Evolutionary conservation across 495 filamentous ascomycete species (phyloP).

Genomic region (Antarctomyces pellizariae): DNA sequence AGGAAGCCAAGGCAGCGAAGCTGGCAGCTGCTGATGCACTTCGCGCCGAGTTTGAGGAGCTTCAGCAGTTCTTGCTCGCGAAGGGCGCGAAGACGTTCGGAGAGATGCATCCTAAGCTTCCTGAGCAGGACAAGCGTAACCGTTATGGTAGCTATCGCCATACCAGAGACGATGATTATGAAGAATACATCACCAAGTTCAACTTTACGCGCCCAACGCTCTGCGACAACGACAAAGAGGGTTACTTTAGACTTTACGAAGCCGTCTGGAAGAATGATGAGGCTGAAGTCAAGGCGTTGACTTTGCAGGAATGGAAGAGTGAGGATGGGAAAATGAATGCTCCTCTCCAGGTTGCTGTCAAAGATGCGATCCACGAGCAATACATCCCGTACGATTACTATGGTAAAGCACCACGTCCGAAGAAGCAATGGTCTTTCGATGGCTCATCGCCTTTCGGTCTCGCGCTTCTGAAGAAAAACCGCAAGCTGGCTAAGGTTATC

Average conservation of each 20-base stretch:
- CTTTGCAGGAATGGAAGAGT: conserved; percentile 19
- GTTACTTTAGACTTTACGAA: conserved; percentile 38
- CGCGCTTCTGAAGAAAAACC: conserved; percentile 36
- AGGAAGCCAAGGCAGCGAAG: conserved; percentile 24
- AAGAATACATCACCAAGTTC: conserved; percentile 23
- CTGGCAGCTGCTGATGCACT: conserved; percentile 22
- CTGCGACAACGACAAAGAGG: conserved; percentile 24
- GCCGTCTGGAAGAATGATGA: conserved; percentile 46
- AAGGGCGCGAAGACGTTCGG: conserved; percentile 38
- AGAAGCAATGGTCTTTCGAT: too few relatives aligned
- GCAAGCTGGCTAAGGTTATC: conserved; percentile 33
- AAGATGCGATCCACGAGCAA: conserved; percentile 18
- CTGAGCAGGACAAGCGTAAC: conserved; percentile 4
- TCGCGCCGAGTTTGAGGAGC: conserved; percentile 23
- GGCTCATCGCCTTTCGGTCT: conserved; percentile 34
- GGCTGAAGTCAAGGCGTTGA: conserved; percentile 27
- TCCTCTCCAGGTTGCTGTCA: conserved; percentile 36
- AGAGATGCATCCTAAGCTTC: conserved; percentile 33
- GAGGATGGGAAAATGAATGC: conserved; percentile 21
- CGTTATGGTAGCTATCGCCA: conserved; percentile 2
- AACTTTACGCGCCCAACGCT: conserved; percentile 25
- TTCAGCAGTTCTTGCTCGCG: conserved; percentile 26
- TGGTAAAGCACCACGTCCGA: too few relatives aligned
- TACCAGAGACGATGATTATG: conserved; percentile 1
- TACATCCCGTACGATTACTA: too few relatives aligned